Evolutionary conservation across 805 yeast species (phyloP).

Genomic region (Ogataea sp.): DNA sequence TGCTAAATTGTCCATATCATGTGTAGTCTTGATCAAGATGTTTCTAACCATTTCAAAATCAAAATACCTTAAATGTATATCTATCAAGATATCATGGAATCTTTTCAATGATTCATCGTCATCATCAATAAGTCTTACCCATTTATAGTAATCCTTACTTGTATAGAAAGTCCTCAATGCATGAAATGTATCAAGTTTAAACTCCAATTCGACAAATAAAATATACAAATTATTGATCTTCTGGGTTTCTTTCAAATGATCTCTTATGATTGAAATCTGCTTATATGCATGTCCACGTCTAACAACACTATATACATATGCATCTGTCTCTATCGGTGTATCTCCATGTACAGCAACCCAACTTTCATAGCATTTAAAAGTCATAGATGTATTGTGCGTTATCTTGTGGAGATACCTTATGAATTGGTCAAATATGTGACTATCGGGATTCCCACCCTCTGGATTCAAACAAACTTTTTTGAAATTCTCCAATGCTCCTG

Average conservation of each 20-base stretch:
- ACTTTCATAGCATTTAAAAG: slow-evolving; percentile 17
- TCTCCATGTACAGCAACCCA: slow-evolving; percentile 16
- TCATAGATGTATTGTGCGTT: slow-evolving; percentile 14
- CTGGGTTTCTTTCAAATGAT: slow-evolving; percentile 7
- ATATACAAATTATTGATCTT: slow-evolving; percentile 8
- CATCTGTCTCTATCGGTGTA: slow-evolving; percentile 14
- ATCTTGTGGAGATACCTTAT: slow-evolving; percentile 4
- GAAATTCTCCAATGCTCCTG: no score
- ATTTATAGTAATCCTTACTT: slow-evolving; percentile 7
- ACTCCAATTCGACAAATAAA: slow-evolving; percentile 8
- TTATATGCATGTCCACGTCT: slow-evolving; percentile 11
- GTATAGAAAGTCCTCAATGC: slow-evolving; percentile 8
- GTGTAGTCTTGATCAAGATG: slow-evolving; percentile 5
- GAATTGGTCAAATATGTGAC: not conserved
- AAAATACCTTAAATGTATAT: slow-evolving; percentile 12
- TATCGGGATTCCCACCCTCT: no score
- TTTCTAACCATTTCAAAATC: slow-evolving; percentile 6
- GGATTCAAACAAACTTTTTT: no score
- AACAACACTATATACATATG: slow-evolving; percentile 13
- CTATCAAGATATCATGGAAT: slow-evolving; percentile 5
- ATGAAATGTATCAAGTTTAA: slow-evolving; percentile 3
- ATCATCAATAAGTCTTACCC: slow-evolving; percentile 8
- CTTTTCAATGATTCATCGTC: slow-evolving; percentile 1
- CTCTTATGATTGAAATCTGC: slow-evolving; percentile 15
- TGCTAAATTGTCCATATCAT: no score